Evolutionary conservation across 768 basidiomycete species (phyloP), one percentile per base, ranked within the genome.

Genomic region (Rhodotorula toruloides): DNA sequence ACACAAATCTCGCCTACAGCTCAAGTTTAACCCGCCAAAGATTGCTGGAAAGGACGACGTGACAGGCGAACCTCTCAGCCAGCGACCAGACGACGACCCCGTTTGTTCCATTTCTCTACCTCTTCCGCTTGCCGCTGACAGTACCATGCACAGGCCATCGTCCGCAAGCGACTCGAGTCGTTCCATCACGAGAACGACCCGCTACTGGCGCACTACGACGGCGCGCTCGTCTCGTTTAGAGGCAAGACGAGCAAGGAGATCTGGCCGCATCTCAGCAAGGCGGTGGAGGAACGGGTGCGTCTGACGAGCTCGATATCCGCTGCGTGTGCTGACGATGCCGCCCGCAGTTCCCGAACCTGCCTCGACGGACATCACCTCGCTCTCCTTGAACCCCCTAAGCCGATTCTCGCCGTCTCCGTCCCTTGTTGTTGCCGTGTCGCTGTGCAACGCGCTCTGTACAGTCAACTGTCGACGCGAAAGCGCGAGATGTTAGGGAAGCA

Each of bases 201-300:
- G 11, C 80, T 94, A n/a, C 79, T 94, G 22, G 79, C 81, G 25
- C 87, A 91, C 77, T 93, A 87, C 77, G 68, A 80, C 37, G 72
- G 76, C 27, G 49, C 31, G 11, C 74, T 89, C 16, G 81, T 82
- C 49, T 85, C 85, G 5, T 76, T 94, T 37, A 80, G 82, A 27
- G 90, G 91, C 6, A 78, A 81, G 61, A 89, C 89, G 13, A 89
- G 88, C 5, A 88, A 92, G 74, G 89, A 91, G 77, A 92, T 93
- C 68, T 93, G 90, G 90, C 90, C 89, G 4, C 80, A 86, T 70
- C 81, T 94, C 17, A 89, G 91, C 67, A 77, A 77, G 49, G 79
- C 83, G 29, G 79, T 91, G 3, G 31, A 48, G 37, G 58, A 47
- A 29, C 25, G 27, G 36, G 63, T 61, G 55, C 43, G 58, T 50